A percentile compares a stretch with the other conserved stretches of the same genome.
These are phyloP conservation scores for Tetrapisispora pingtungensis DNA, from an alignment of 805 yeast species.

Conservation along the genomic window DNA sequence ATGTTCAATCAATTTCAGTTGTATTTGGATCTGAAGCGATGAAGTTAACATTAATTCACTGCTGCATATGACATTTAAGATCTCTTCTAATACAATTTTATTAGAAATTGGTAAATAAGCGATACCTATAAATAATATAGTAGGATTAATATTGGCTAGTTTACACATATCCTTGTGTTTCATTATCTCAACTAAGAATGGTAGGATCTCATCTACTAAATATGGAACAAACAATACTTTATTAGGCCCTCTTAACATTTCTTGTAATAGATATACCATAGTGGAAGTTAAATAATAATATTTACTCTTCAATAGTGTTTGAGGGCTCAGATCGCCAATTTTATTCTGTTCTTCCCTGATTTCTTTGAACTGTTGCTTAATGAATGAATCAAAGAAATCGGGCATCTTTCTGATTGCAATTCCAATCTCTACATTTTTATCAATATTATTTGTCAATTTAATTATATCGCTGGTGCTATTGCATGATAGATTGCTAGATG, in stretches of 20 bases:
- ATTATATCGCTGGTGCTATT: neutral
- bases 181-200: conserved; percentile 56
- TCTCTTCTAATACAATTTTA: conserved; percentile 31
- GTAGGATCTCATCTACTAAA: conserved; percentile 45
- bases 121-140: conserved; percentile 35
- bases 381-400: conserved; percentile 24
- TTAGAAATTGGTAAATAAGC: conserved; percentile 38
- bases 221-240: conserved; percentile 45
- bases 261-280: conserved; percentile 47
- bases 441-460: conserved; percentile 2
- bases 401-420: conserved; percentile 25
- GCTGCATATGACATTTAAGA: conserved; percentile 38
- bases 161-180: conserved; percentile 74
- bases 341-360: conserved; percentile 34
- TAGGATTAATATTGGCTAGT: conserved; percentile 50
- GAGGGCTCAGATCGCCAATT: conserved; percentile 35
- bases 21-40: conserved; percentile 53
- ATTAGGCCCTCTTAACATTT: conserved; percentile 43
- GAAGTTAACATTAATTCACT: conserved; percentile 30
- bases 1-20: conserved; percentile 61
- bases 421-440: conserved; percentile 28
- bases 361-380: conserved; percentile 37
- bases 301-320: conserved; percentile 46
- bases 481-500: conserved; percentile 19
- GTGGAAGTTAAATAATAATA: conserved; percentile 62